These are phyloP conservation scores for Pholiota molesta DNA, from an alignment of 768 basidiomycete species.

Conservation along the genomic window DNA sequence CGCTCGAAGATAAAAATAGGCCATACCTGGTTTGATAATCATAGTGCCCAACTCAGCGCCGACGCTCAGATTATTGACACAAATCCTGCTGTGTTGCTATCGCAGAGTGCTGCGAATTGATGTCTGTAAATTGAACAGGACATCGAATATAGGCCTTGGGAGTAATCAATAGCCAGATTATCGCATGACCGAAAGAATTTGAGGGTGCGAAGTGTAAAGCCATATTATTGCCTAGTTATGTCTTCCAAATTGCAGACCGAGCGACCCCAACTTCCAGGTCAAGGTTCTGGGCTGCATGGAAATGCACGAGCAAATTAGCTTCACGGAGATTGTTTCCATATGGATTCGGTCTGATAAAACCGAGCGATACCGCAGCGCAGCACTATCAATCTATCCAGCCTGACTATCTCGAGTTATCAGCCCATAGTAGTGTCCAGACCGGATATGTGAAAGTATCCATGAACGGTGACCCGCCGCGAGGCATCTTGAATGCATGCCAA, in stretches of 20 bases:
- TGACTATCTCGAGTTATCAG: no score
- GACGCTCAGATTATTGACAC: neutral
- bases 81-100: neutral
- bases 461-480: no score
- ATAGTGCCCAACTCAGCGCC: neutral
- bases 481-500: neutral
- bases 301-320: neutral
- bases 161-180: neutral
- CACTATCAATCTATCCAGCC: no score
- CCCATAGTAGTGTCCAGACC: no score
- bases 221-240: no score
- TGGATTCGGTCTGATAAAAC: no score
- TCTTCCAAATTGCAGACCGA: no score
- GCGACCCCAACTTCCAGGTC: neutral
- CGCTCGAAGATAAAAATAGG: neutral
- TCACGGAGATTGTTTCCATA: no score
- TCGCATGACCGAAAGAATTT: neutral
- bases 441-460: no score
- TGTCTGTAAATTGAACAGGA: neutral
- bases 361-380: neutral
- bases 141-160: neutral
- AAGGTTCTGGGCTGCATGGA: neutral
- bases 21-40: neutral
- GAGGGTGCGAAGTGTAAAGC: neutral
- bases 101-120: no score